A percentile compares a stretch with the other conserved stretches of the same genome.
Conservation (phyloP, 805 yeast species). For the Cyberlindnera mrakii region DNA sequence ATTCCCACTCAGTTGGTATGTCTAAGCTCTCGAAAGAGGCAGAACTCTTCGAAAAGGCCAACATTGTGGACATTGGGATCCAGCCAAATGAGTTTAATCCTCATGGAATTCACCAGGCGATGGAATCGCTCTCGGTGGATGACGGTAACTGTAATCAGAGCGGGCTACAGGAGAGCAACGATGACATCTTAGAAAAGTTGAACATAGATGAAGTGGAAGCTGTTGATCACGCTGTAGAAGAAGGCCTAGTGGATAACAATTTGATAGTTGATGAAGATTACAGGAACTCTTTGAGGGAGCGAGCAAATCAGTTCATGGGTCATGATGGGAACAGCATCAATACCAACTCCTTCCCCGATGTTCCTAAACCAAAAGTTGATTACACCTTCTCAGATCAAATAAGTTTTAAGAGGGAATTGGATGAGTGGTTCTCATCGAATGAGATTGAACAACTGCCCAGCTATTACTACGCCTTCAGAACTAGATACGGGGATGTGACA, state of each 20-base stretch:
- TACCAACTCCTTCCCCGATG: slow-evolving; percentile 21
- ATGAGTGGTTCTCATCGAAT: slow-evolving; percentile 38
- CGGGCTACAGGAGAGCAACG: not conserved
- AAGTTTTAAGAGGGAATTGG: slow-evolving; percentile 34
- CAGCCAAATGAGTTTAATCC: slow-evolving; percentile 18
- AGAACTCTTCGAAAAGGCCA: slow-evolving; percentile 27
- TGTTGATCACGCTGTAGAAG: not conserved
- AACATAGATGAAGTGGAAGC: slow-evolving; percentile 42
- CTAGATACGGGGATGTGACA: not conserved
- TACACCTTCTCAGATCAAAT: slow-evolving; percentile 36
- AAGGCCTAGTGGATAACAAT: slow-evolving; percentile 28
- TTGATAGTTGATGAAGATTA: slow-evolving; percentile 28
- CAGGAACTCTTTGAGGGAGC: slow-evolving; percentile 27
- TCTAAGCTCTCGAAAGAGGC: slow-evolving; percentile 21
- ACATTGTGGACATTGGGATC: slow-evolving; percentile 26
- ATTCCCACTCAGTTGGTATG: not conserved
- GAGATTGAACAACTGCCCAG: slow-evolving; percentile 18
- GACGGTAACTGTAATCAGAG: not conserved
- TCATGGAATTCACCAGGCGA: not conserved
- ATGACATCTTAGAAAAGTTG: slow-evolving; percentile 21
- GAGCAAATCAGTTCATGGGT: slow-evolving; percentile 28
- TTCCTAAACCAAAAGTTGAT: slow-evolving; percentile 36
- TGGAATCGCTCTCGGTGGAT: slow-evolving; percentile 1
- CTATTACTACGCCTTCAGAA: slow-evolving; percentile 3
- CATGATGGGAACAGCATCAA: slow-evolving; percentile 7